phyloP scores from a whole-genome alignment of 768 basidiomycete species.

The Obba rivulosa region DNA sequence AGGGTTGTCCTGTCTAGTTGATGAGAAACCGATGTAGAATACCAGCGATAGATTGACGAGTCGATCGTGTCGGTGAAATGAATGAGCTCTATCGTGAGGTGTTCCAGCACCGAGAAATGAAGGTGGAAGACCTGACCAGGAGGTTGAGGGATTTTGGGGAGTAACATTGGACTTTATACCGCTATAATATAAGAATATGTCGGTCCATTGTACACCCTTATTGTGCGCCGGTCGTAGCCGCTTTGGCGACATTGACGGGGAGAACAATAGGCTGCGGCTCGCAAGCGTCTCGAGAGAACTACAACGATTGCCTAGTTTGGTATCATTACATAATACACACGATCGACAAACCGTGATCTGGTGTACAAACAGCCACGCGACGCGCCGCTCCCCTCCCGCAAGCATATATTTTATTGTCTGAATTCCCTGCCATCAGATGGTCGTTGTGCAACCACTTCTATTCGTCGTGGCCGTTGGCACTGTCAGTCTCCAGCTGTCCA shows the following conservation, averaged over 20 bases:
- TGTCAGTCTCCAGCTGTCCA: no score
- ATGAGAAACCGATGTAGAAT: neutral
- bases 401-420: no score
- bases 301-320: no score
- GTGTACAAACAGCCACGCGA: neutral
- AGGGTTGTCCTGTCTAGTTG: neutral
- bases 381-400: no score
- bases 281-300: neutral
- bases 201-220: conserved; percentile 9
- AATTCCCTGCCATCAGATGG: no score
- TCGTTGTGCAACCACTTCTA: no score
- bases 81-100: conserved; percentile 12
- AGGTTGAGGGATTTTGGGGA: conserved; percentile 2
- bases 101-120: conserved; percentile 22
- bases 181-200: neutral
- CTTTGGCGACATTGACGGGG: neutral
- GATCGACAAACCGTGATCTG: neutral
- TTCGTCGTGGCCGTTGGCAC: no score
- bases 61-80: neutral
- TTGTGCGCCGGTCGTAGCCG: conserved; percentile 1
- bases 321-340: no score
- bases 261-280: neutral
- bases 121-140: conserved; percentile 10
- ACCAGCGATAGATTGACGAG: neutral
- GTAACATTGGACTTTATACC: conserved; percentile 3